Conservation (phyloP, 768 basidiomycete genomes). For the Mycena rebaudengoi region DNA sequence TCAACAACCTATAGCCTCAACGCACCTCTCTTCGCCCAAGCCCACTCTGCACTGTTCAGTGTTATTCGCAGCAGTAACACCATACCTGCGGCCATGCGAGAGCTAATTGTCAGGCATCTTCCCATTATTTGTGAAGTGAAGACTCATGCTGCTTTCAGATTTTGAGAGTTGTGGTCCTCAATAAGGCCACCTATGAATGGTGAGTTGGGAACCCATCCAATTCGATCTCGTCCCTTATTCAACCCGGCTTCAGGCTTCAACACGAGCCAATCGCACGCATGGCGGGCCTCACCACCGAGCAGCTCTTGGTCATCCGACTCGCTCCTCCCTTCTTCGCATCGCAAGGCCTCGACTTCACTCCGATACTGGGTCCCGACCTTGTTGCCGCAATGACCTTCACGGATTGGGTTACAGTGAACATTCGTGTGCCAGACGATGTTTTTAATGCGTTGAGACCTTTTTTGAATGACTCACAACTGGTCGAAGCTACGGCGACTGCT, state of each 20-base stretch:
- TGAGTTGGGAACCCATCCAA: neutral
- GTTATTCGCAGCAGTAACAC: slow-evolving; percentile 5
- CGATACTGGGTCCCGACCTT: slow-evolving; percentile 34
- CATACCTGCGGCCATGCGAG: slow-evolving; percentile 1
- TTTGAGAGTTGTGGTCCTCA: slow-evolving; percentile 34
- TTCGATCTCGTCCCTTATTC: no score
- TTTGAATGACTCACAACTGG: slow-evolving; percentile 38
- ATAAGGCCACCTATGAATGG: slow-evolving; percentile 35
- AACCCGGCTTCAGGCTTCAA: slow-evolving; percentile 34
- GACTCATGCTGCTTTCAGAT: slow-evolving; percentile 23
- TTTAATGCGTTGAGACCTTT: slow-evolving; percentile 35
- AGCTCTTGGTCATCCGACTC: slow-evolving; percentile 37
- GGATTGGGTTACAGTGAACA: slow-evolving; percentile 36
- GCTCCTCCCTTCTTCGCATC: slow-evolving; percentile 26
- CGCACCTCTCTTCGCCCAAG: slow-evolving; percentile 3
- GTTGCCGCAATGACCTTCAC: slow-evolving; percentile 39
- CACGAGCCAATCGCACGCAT: slow-evolving; percentile 42
- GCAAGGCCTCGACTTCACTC: slow-evolving; percentile 5
- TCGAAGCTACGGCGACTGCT: slow-evolving; percentile 40
- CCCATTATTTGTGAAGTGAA: neutral
- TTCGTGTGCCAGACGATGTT: slow-evolving; percentile 38
- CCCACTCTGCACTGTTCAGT: neutral
- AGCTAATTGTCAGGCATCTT: slow-evolving; percentile 1
- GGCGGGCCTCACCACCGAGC: slow-evolving; percentile 39
- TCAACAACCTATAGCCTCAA: neutral